phyloP scores from a whole-genome alignment of 2,329 filamentous ascomycete species.

The Aureobasidium sp. region DNA sequence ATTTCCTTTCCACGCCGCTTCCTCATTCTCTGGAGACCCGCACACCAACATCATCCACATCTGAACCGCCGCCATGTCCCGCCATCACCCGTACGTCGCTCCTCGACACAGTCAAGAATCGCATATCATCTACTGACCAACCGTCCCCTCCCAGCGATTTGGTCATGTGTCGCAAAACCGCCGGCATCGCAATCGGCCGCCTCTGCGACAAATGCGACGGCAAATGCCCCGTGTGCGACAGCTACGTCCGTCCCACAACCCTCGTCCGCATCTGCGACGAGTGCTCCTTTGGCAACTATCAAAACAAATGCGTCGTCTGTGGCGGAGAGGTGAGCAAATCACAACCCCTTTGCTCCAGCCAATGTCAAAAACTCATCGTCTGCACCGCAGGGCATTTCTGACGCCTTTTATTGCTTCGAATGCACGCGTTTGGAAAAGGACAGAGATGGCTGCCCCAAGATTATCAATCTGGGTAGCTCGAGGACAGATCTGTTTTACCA shows the following conservation, averaged over 20 bases:
- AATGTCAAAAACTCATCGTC: too few species aligned
- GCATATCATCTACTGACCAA: too few species aligned
- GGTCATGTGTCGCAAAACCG: conserved; percentile 98
- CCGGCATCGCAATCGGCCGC: conserved; percentile 94
- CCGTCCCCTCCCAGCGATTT: too few species aligned
- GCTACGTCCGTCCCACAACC: conserved; percentile 95
- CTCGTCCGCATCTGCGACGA: conserved; percentile 98
- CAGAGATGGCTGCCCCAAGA: conserved; percentile 95
- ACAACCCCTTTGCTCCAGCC: too few species aligned
- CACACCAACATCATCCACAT: not conserved
- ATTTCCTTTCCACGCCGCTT: too few species aligned
- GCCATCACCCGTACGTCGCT: conserved; percentile 75
- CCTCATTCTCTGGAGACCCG: not conserved
- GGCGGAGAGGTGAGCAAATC: conserved; percentile 62
- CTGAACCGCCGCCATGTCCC: conserved; percentile 58
- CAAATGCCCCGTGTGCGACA: conserved; percentile 98
- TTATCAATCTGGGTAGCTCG: conserved; percentile 94
- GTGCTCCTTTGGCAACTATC: conserved; percentile 98
- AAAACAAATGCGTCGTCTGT: conserved; percentile 99
- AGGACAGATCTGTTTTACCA: conserved; percentile 84
- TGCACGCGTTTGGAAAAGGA: conserved; percentile 96
- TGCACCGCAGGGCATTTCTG: conserved; percentile 70
- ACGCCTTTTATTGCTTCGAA: conserved; percentile 99
- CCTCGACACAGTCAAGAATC: conserved; percentile 6
- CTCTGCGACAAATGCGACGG: conserved; percentile 99